phyloP scores from a whole-genome alignment of 768 basidiomycete genomes.

The Jaapia argillacea region DNA sequence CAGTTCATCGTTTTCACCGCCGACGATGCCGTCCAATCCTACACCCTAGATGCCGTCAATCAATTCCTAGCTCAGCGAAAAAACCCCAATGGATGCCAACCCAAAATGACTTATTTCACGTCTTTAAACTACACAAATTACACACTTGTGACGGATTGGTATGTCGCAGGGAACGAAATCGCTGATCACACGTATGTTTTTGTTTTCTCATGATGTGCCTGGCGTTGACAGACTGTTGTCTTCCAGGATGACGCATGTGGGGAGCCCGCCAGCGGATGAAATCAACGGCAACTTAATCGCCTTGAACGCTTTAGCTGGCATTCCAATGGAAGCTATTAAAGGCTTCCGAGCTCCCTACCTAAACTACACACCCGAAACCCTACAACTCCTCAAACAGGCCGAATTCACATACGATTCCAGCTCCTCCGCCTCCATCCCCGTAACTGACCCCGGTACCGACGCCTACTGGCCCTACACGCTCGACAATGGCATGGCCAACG shows the following conservation, averaged over 20 bases:
- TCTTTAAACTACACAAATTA: slow-evolving; percentile 70
- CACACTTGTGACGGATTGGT: slow-evolving; percentile 72
- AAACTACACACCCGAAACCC: slow-evolving; percentile 52
- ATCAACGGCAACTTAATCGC: slow-evolving; percentile 74
- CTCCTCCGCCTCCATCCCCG: slow-evolving; percentile 49
- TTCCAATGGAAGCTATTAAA: slow-evolving; percentile 49
- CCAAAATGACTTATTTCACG: slow-evolving; percentile 70
- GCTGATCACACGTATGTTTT: slow-evolving; percentile 60
- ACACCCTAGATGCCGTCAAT: slow-evolving; percentile 65
- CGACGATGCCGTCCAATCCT: slow-evolving; percentile 69
- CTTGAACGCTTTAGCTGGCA: slow-evolving; percentile 69
- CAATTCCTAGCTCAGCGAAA: slow-evolving; percentile 65
- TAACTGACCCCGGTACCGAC: slow-evolving; percentile 56
- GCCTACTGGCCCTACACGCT: slow-evolving; percentile 81
- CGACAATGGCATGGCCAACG: slow-evolving; percentile 71
- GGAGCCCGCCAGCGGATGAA: slow-evolving; percentile 48
- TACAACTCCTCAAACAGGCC: slow-evolving; percentile 41
- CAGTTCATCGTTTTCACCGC: slow-evolving; percentile 69
- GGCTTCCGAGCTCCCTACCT: slow-evolving; percentile 79
- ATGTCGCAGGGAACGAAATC: slow-evolving; percentile 75
- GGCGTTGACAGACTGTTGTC: background rate
- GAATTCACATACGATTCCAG: slow-evolving; percentile 69
- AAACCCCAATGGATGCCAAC: slow-evolving; percentile 69
- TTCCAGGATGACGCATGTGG: slow-evolving; percentile 70
- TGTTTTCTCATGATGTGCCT: slow-evolving; percentile 2